These are phyloP conservation scores for Aspergillus unguis DNA, from an alignment of 2,329 filamentous ascomycete genomes.

Conservation along the genomic window DNA sequence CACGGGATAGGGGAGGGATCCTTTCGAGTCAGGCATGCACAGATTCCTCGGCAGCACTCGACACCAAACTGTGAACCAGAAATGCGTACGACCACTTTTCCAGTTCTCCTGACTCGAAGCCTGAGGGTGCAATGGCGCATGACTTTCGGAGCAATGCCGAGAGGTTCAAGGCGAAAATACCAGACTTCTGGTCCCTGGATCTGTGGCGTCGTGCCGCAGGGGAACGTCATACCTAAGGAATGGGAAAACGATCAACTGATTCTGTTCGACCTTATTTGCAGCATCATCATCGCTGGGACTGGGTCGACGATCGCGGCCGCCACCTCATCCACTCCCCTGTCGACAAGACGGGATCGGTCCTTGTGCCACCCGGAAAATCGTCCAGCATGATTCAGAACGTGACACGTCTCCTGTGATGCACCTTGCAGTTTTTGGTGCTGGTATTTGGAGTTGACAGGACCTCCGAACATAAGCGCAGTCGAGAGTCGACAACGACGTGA, in stretches of 20 bases:
- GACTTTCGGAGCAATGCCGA: background rate
- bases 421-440: background rate
- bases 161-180: background rate
- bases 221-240: background rate
- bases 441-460: background rate
- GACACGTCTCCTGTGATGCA: background rate
- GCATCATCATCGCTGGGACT: background rate
- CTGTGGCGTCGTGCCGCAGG: background rate
- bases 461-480: no score
- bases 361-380: slow-evolving; percentile 12
- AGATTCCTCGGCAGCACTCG: background rate
- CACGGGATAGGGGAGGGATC: background rate
- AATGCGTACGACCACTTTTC: slow-evolving; percentile 1
- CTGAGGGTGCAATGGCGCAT: background rate
- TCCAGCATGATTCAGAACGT: slow-evolving; percentile 7
- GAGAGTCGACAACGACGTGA: background rate
- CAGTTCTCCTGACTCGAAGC: background rate
- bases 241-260: background rate
- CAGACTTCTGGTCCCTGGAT: background rate
- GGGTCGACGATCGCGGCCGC: slow-evolving; percentile 7
- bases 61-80: background rate
- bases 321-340: slow-evolving; percentile 10
- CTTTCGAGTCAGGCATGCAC: background rate
- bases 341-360: background rate
- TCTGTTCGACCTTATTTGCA: slow-evolving; percentile 4